Conservation (phyloP, 495 filamentous ascomycete species). For the Penicillium robsamsonii region DNA sequence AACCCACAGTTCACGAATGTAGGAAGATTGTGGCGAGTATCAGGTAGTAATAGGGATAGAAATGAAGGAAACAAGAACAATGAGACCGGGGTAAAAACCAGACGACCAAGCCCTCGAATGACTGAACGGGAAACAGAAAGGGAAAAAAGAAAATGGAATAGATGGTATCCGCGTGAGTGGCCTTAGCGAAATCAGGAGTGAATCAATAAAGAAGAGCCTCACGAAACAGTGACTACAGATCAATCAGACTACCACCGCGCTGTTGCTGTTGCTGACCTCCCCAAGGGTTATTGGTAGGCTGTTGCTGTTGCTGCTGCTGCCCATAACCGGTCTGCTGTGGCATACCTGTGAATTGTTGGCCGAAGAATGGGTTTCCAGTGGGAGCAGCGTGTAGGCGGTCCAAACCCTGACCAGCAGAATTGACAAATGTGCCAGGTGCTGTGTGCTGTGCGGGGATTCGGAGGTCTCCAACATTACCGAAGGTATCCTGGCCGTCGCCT, state of each 20-base stretch:
- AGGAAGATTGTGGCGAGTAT: conserved; percentile 6
- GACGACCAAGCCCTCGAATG: conserved; percentile 4
- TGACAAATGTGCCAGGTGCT: conserved; percentile 94
- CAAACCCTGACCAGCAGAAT: conserved; percentile 79
- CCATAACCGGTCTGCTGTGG: conserved; percentile 46
- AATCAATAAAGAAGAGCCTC: conserved; percentile 18
- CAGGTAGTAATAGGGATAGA: conserved; percentile 5
- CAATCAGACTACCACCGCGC: conserved; percentile 80
- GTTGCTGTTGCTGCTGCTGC: conserved; percentile 56
- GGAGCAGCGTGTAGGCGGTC: conserved; percentile 66
- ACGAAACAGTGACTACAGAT: conserved; percentile 57
- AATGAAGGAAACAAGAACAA: neutral
- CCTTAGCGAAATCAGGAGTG: conserved; percentile 8
- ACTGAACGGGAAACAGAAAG: conserved; percentile 12
- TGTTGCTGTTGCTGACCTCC: conserved; percentile 61
- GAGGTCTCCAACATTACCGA: conserved; percentile 90
- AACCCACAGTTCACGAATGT: neutral
- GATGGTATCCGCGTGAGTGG: conserved; percentile 19
- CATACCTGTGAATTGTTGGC: conserved; percentile 71
- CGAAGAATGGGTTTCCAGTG: conserved; percentile 86
- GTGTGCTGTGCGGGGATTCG: conserved; percentile 97
- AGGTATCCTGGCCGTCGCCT: conserved; percentile 94
- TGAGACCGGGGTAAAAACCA: conserved; percentile 15
- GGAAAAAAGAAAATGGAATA: conserved; percentile 24
- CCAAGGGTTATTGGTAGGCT: conserved; percentile 68